These are phyloP conservation scores for Vanrija sp. DNA, from an alignment of 1,284 basidiomycete species.

Conservation along the genomic window DNA sequence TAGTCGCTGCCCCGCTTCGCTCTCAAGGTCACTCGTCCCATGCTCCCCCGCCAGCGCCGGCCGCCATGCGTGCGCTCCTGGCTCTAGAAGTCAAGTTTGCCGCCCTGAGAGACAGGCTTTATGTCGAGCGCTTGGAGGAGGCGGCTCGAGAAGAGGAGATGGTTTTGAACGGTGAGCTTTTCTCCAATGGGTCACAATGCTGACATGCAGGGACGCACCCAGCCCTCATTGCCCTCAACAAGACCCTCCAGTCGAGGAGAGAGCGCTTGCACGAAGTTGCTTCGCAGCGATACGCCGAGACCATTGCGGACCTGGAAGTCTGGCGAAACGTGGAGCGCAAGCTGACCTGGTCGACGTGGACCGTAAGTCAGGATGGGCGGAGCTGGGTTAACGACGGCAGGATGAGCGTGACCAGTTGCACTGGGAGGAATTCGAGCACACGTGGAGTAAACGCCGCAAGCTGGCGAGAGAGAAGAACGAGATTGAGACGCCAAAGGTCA, in stretches of 20 bases:
- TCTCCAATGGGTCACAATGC: not conserved
- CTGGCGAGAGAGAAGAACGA: constrained; percentile 55
- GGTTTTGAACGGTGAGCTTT: constrained; percentile 51
- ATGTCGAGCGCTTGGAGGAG: constrained; percentile 56
- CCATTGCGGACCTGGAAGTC: constrained; percentile 48
- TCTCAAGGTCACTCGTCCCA: constrained; percentile 36
- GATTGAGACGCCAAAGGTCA: constrained; percentile 51
- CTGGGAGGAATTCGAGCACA: constrained; percentile 53
- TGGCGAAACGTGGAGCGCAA: constrained; percentile 48
- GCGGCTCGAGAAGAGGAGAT: constrained; percentile 55
- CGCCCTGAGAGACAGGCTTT: constrained; percentile 55
- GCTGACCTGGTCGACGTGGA: constrained; percentile 54
- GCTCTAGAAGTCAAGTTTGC: constrained; percentile 58
- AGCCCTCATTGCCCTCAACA: constrained; percentile 52
- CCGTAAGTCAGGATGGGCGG: constrained; percentile 31
- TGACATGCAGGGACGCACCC: constrained; percentile 52
- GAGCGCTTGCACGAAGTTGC: constrained; percentile 45
- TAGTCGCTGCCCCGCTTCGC: not conserved
- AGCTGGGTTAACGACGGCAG: constrained; percentile 20
- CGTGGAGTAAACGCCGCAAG: constrained; percentile 52
- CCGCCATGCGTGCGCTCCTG: constrained; percentile 55
- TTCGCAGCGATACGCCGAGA: constrained; percentile 43
- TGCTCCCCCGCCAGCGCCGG: constrained; percentile 43
- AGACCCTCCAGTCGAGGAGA: constrained; percentile 37
- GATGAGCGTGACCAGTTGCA: constrained; percentile 48